These are phyloP conservation scores for Hyphopichia pseudoburtonii DNA, from an alignment of 1,139 yeast species.

Conservation along the genomic window DNA sequence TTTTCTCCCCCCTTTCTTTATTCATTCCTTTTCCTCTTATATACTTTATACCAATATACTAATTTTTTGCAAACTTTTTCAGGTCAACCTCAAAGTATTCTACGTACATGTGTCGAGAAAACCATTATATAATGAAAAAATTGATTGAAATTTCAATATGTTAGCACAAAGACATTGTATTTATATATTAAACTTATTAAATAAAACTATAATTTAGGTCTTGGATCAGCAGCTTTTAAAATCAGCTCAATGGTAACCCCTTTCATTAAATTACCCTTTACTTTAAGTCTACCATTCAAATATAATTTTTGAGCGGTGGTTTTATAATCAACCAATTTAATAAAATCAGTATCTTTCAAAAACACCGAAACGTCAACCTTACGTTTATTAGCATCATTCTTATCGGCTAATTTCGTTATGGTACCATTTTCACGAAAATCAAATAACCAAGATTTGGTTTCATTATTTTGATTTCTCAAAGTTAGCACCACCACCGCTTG, in stretches of 20 bases:
- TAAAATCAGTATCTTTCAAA: slow-evolving; percentile 21
- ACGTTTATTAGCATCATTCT: slow-evolving; percentile 19
- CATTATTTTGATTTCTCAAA: slow-evolving; percentile 18
- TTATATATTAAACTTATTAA: no score
- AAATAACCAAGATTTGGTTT: slow-evolving; percentile 23
- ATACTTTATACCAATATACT: no score
- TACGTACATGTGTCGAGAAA: no score
- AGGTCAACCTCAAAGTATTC: no score
- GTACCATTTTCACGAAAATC: slow-evolving; percentile 21
- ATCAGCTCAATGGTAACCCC: slow-evolving; percentile 23
- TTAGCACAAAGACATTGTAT: no score
- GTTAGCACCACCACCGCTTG: slow-evolving; percentile 19
- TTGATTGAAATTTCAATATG: no score
- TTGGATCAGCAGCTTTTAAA: slow-evolving; percentile 24
- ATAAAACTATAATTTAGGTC: slow-evolving; percentile 12
- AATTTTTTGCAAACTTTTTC: no score
- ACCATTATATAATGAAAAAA: no score
- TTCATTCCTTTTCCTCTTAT: no score
- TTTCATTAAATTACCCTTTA: slow-evolving; percentile 26
- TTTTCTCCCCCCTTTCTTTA: no score
- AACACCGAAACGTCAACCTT: slow-evolving; percentile 19
- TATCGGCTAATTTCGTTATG: no score
- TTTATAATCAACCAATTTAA: slow-evolving; percentile 22
- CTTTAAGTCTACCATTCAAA: slow-evolving; percentile 22
- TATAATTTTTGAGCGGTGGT: slow-evolving; percentile 23